Percentiles rank a stretch among this genome's conserved stretches.
These are phyloP conservation scores for Fonsecaea multimorphosa DNA, from an alignment of 2,329 filamentous ascomycete genomes.

Conservation along the genomic window DNA sequence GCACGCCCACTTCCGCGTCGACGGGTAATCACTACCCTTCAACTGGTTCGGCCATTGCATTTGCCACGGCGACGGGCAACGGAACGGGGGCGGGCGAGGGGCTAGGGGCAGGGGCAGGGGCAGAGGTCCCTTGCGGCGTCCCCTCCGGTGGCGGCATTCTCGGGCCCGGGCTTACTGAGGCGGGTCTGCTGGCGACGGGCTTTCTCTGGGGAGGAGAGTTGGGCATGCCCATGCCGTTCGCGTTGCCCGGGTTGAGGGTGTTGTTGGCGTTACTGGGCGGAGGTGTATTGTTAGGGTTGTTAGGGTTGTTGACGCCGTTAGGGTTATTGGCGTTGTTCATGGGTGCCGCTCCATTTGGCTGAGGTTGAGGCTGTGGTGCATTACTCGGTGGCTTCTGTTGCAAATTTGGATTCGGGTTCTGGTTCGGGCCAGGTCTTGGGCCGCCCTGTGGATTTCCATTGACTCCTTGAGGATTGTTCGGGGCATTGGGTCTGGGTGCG, in stretches of 20 bases:
- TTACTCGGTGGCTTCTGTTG: neutral
- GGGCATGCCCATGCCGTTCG: neutral
- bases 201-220: constrained; percentile 1
- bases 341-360: neutral
- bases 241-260: neutral
- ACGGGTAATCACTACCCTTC: neutral
- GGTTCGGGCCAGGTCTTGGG: neutral
- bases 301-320: neutral
- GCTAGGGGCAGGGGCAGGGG: neutral
- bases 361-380: neutral
- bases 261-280: neutral
- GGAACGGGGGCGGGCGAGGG: neutral
- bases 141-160: neutral
- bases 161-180: neutral
- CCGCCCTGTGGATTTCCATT: constrained; percentile 16
- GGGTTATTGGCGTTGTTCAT: neutral
- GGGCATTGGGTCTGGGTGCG: constrained; percentile 17
- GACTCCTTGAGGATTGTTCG: constrained; percentile 23
- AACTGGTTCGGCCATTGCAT: neutral
- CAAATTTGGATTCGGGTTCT: neutral
- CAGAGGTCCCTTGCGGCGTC: no score
- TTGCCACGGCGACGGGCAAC: neutral
- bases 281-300: neutral
- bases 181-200: neutral
- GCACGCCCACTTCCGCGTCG: neutral